Evolutionary conservation across 805 yeast genomes (phyloP).

Genomic region (Wickerhamomyces kurtzmanii): DNA sequence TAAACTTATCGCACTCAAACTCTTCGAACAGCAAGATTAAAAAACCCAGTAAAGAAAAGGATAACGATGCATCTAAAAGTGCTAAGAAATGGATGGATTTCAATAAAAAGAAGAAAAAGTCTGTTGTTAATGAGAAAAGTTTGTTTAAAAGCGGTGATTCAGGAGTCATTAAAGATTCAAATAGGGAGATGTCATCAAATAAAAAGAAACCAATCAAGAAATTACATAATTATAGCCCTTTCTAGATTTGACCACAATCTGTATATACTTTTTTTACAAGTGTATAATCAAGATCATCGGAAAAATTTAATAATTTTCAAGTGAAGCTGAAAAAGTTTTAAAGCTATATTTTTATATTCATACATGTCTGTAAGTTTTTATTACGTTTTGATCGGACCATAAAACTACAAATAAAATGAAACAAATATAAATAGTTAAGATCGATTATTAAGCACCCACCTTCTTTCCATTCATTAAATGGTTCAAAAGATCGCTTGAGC

Average conservation of each 20-base stretch:
- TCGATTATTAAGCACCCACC: constrained; percentile 17
- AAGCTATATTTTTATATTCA: no score
- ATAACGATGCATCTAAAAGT: constrained; percentile 5
- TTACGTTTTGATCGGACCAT: no score
- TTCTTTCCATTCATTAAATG: constrained; percentile 79
- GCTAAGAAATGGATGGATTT: constrained; percentile 12
- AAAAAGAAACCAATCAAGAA: no score
- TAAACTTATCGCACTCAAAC: no score
- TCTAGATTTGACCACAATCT: no score
- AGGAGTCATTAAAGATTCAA: constrained; percentile 7
- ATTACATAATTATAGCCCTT: no score
- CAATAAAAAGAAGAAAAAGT: constrained; percentile 7
- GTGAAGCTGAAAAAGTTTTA: no score
- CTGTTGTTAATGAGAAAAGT: constrained; percentile 1
- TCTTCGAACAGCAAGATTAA: constrained; percentile 1
- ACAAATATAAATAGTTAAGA: background rate
- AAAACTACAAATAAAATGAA: constrained; percentile 3
- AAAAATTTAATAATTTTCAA: no score
- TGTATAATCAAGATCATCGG: no score
- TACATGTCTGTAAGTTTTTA: no score
- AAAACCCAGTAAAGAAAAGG: constrained; percentile 5
- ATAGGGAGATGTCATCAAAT: no score
- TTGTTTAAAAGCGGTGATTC: constrained; percentile 6
- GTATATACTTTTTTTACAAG: no score
- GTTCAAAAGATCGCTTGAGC: constrained; percentile 73